Base-by-base conservation (phyloP, 352 stramenopile genomes). In the Phytophthora constricta region DNA sequence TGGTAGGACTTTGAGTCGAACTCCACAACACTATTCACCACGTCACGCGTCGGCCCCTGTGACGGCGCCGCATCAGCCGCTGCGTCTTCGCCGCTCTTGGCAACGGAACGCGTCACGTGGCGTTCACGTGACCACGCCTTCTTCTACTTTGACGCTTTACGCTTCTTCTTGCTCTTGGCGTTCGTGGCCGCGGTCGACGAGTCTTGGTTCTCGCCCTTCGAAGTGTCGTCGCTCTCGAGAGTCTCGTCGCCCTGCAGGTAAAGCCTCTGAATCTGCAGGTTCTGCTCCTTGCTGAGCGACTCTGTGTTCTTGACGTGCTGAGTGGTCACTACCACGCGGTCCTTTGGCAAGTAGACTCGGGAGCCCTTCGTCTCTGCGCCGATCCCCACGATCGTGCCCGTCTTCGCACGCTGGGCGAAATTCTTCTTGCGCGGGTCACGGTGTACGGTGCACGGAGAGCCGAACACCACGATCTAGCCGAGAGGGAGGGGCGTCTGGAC, bases 391-490 rank as follows among this genome's bases (percentile, higher is more conserved):
- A 65, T 66, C 19, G 52, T 31, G n/a, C 56, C 56, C 7, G 13
- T 28, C 52, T 70, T 4, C 3, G 31, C 56, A 3, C 31, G 51
- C n/a, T 45, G 17, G 3, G 3, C 20, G 9, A 48, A 20, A 23
- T 26, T 26, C 2, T 58, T 58, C 20, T 65, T 56, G n/a, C n/a
- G n/a, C n/a, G n/a, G n/a, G n/a, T n/a, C n/a, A n/a, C n/a, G n/a
- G n/a, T n/a, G n/a, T n/a, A n/a, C n/a, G n/a, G 54, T 72, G 10
- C 57, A 65, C 4, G 37, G 34, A 4, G 48, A 57, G 2, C 56
- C 64, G 9, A 72, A 66, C 5, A 56, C 49, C 3, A 72, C 56
- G 13, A 72, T 66, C 17, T 66, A 26, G 3, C 37, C 22, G 16
- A 66, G n/a, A n/a, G n/a, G 11, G n/a, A n/a, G n/a, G n/a, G 53